Conservation (phyloP, 176 grass and related monocot species). For the Zoysia japonica region DNA sequence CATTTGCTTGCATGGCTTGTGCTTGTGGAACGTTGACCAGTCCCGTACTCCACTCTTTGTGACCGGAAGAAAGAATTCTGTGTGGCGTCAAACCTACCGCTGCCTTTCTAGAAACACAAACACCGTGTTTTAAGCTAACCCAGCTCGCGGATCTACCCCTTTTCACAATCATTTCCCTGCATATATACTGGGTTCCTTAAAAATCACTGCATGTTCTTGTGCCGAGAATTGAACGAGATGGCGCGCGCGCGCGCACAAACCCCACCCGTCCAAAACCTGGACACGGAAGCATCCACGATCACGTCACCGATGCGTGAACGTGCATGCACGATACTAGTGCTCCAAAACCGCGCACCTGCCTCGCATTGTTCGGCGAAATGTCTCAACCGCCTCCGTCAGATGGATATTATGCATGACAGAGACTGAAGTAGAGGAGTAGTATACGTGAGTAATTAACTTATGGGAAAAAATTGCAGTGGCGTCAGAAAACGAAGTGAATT, state of each 20-base stretch:
- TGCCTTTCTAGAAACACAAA: neutral
- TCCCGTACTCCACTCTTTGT: no score
- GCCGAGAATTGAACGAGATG: no score
- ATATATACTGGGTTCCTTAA: neutral
- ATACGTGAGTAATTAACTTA: no score
- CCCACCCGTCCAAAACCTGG: neutral
- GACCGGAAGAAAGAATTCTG: no score
- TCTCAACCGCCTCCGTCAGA: conserved; percentile 6
- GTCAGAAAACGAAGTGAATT: no score
- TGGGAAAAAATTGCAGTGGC: no score
- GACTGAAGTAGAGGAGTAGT: neutral
- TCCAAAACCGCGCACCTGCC: neutral
- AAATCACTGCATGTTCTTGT: neutral
- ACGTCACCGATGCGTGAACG: neutral
- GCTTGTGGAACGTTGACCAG: no score
- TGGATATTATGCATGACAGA: neutral
- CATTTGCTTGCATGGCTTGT: no score
- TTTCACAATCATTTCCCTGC: neutral
- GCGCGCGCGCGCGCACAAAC: no score
- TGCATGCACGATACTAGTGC: no score
- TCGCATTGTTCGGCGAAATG: neutral
- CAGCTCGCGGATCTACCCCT: neutral
- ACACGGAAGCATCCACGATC: no score
- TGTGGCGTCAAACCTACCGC: no score
- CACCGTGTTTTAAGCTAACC: conserved; percentile 1